A percentile compares a stretch with the other conserved stretches of the same genome.
phyloP scores from a whole-genome alignment of 805 yeast species.

The Candida ortonii region DNA sequence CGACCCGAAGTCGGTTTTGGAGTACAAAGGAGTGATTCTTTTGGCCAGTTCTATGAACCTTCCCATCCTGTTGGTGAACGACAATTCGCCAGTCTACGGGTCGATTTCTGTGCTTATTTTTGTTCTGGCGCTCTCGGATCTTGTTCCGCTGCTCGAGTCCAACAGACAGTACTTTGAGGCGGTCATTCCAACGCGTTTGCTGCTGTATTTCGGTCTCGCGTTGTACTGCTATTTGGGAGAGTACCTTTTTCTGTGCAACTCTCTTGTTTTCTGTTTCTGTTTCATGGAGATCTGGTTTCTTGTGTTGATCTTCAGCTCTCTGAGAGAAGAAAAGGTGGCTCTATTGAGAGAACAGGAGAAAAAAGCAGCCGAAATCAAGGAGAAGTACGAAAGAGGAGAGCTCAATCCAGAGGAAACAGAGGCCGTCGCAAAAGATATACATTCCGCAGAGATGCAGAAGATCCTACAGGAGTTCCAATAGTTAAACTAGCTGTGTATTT shows the following conservation, averaged over 20 bases:
- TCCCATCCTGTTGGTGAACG: constrained; percentile 33
- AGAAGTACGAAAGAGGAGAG: constrained; percentile 30
- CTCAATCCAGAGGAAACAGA: constrained; percentile 20
- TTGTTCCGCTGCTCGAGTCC: constrained; percentile 52
- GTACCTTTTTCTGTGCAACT: constrained; percentile 53
- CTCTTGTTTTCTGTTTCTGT: constrained; percentile 54
- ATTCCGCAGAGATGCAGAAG: constrained; percentile 30
- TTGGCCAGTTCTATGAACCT: constrained; percentile 32
- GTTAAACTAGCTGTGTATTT: constrained; percentile 1
- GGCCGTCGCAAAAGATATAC: constrained; percentile 22
- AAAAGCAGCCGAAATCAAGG: constrained; percentile 19
- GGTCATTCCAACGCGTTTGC: constrained; percentile 55
- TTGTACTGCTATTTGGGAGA: constrained; percentile 46
- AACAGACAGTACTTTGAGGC: constrained; percentile 53
- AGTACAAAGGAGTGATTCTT: constrained; percentile 29
- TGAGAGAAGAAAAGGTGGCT: constrained; percentile 61
- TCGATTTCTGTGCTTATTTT: constrained; percentile 45
- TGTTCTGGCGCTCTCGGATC: constrained; percentile 47
- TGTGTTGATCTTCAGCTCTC: constrained; percentile 55
- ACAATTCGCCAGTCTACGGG: constrained; percentile 40
- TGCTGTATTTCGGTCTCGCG: constrained; percentile 47
- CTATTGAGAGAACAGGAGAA: constrained; percentile 32
- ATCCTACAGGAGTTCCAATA: constrained; percentile 31
- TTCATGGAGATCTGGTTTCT: constrained; percentile 71
- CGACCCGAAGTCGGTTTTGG: constrained; percentile 27